These are phyloP conservation scores for Talaromyces wortmannii DNA, from an alignment of 495 filamentous ascomycete species.

Conservation along the genomic window DNA sequence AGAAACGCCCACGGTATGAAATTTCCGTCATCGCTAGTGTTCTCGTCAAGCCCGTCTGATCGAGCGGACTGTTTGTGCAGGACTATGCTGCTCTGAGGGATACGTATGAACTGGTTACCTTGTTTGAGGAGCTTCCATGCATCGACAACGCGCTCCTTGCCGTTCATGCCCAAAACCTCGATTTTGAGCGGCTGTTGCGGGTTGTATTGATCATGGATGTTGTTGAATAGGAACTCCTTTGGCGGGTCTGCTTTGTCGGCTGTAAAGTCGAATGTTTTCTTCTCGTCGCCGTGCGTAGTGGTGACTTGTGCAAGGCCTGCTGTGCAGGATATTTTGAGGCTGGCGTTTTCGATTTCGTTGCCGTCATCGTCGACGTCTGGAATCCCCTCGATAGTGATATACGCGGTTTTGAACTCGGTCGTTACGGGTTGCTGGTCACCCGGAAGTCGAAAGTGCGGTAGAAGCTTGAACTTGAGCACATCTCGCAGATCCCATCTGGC, in stretches of 20 bases:
- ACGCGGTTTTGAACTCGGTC: not conserved
- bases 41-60: not conserved
- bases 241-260: not conserved
- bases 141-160: slow-evolving; percentile 4
- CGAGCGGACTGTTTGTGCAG: slow-evolving; percentile 13
- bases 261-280: not conserved
- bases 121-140: slow-evolving; percentile 16
- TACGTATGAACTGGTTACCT: slow-evolving; percentile 1
- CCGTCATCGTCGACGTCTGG: not conserved
- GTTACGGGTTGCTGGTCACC: slow-evolving; percentile 11
- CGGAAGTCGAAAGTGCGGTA: slow-evolving; percentile 28
- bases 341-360: not conserved
- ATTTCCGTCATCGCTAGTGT: not conserved
- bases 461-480: slow-evolving; percentile 19
- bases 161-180: not conserved
- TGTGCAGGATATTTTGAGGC: slow-evolving; percentile 6
- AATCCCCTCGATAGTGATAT: slow-evolving; percentile 4
- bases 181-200: slow-evolving; percentile 11
- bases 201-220: slow-evolving; percentile 6
- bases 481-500: slow-evolving; percentile 29
- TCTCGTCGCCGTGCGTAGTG: not conserved
- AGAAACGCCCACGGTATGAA: slow-evolving; percentile 14
- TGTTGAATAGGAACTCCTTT: not conserved
- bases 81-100: slow-evolving; percentile 12
- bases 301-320: not conserved